Conservation (phyloP, 805 yeast species). For the Yamadazyma tumulicola region DNA sequence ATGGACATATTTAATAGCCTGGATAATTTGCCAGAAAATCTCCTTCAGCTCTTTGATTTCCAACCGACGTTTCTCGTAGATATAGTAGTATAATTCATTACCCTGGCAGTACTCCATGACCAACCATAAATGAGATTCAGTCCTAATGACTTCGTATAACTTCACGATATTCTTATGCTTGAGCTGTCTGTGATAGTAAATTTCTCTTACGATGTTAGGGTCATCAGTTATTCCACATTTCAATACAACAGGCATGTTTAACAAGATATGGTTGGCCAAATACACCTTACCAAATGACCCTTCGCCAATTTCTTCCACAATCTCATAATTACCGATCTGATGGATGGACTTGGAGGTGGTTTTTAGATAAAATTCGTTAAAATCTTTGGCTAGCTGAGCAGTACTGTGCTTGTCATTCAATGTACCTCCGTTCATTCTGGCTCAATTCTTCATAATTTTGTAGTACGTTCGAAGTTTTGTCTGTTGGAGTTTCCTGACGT, state of each 20-base stretch:
- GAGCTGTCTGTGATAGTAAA: conserved; percentile 81
- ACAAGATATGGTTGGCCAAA: conserved; percentile 72
- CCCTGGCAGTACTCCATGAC: conserved; percentile 88
- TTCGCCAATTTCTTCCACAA: conserved; percentile 75
- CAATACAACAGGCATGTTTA: conserved; percentile 73
- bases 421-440: conserved; percentile 1
- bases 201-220: conserved; percentile 86
- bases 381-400: conserved; percentile 60
- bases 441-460: no score
- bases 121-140: conserved; percentile 80
- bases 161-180: conserved; percentile 80
- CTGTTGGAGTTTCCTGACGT: no score
- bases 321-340: conserved; percentile 78
- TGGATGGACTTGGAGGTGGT: conserved; percentile 45
- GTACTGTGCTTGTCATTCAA: conserved; percentile 42
- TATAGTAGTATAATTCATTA: conserved; percentile 67
- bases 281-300: conserved; percentile 93
- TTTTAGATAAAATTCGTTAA: conserved; percentile 51
- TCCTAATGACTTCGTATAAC: conserved; percentile 79
- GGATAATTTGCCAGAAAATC: conserved; percentile 62
- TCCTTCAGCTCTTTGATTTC: conserved; percentile 47
- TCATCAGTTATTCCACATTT: conserved; percentile 76
- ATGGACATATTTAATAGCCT: conserved; percentile 73
- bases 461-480: no score
- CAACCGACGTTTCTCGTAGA: conserved; percentile 50